phyloP scores from a whole-genome alignment of 805 yeast species.

The Saccharomycopsis olivae region DNA sequence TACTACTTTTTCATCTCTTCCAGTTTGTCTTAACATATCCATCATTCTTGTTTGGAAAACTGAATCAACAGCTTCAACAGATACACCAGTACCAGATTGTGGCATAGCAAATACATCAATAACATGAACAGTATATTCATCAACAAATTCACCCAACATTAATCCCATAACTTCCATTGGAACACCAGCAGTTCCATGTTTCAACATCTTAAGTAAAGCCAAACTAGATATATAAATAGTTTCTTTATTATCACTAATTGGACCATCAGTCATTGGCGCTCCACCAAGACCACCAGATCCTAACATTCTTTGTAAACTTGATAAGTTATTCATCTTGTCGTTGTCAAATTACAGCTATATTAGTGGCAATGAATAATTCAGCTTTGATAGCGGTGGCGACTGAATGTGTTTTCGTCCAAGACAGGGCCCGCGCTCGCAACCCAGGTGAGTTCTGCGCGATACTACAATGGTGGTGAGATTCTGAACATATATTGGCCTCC shows the following conservation, averaged over 20 bases:
- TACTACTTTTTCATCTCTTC: slow-evolving; percentile 98
- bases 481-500: too few species aligned
- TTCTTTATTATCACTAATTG: slow-evolving; percentile 89
- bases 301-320: slow-evolving; percentile 28
- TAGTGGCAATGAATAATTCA: too few species aligned
- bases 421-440: too few species aligned
- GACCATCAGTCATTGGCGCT: slow-evolving; percentile 52
- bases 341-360: too few species aligned
- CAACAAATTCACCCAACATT: slow-evolving; percentile 97
- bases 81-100: slow-evolving; percentile 95
- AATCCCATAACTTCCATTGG: slow-evolving; percentile 94
- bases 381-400: too few species aligned
- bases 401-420: too few species aligned
- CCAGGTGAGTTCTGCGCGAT: too few species aligned
- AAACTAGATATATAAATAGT: slow-evolving; percentile 93
- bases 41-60: slow-evolving; percentile 98
- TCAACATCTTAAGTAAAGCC: slow-evolving; percentile 91
- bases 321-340: too few species aligned
- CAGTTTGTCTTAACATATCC: slow-evolving; percentile 98
- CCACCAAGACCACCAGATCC: slow-evolving; percentile 35
- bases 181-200: slow-evolving; percentile 91
- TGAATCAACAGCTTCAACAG: slow-evolving; percentile 98
- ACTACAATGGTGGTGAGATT: too few species aligned
- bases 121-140: slow-evolving; percentile 93
- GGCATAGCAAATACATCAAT: slow-evolving; percentile 99